These are phyloP conservation scores for Phyllosticta citrichinensis DNA, from an alignment of 2,329 filamentous ascomycete species.

Conservation along the genomic window DNA sequence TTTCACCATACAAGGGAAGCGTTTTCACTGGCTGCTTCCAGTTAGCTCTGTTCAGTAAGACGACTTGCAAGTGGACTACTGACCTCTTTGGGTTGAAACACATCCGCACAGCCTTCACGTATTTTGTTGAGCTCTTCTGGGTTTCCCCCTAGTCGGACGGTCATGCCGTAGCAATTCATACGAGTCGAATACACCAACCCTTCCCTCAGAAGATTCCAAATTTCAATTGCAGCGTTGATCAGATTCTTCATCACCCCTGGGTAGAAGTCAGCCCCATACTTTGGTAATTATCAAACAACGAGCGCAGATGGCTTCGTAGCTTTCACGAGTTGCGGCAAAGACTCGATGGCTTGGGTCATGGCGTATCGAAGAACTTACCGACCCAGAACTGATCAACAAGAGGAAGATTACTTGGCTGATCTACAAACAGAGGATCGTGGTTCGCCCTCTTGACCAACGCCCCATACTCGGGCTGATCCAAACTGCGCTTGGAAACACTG, in stretches of 20 bases:
- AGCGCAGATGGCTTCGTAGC: too few relatives aligned
- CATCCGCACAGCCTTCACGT: background rate
- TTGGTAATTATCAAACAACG: too few relatives aligned
- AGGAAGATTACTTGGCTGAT: background rate
- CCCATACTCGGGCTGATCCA: background rate
- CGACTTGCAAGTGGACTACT: background rate
- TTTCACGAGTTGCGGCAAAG: too few relatives aligned
- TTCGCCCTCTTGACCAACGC: background rate
- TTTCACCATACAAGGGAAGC: background rate
- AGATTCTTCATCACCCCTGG: background rate
- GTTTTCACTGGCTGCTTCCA: background rate
- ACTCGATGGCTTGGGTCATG: too few relatives aligned
- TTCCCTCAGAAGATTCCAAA: background rate
- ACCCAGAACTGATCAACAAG: background rate
- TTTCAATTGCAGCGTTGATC: background rate
- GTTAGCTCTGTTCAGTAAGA: background rate
- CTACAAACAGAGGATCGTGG: background rate
- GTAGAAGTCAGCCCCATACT: background rate
- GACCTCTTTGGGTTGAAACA: background rate
- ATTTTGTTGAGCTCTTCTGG: background rate
- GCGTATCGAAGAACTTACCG: background rate
- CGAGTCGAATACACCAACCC: background rate
- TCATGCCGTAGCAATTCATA: background rate
- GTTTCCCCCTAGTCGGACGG: background rate
- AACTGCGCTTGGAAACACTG: background rate